These are phyloP conservation scores for Lippia alba DNA, from an alignment of 305 asterid genomes.

Conservation along the genomic window DNA sequence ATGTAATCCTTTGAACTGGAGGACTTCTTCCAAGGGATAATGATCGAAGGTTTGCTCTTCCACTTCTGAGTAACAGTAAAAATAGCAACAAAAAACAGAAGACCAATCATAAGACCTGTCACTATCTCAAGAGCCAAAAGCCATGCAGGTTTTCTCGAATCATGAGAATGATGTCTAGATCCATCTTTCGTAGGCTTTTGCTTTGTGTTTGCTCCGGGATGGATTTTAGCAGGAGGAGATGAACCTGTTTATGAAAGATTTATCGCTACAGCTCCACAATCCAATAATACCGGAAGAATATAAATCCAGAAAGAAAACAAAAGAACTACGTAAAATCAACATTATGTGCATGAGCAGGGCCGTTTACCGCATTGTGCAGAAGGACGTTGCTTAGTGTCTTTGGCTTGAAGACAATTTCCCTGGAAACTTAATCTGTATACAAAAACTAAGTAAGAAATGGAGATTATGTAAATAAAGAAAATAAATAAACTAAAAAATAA, in stretches of 20 bases:
- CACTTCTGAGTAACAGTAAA: conserved; percentile 66
- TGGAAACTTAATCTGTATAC: conserved; percentile 69
- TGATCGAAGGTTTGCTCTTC: conserved; percentile 68
- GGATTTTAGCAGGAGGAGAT: conserved; percentile 49
- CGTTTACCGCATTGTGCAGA: conserved; percentile 73
- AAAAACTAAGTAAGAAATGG: conserved; percentile 7
- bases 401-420: conserved; percentile 86
- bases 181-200: conserved; percentile 51
- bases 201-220: conserved; percentile 44
- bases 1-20: conserved; percentile 68
- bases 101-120: conserved; percentile 76
- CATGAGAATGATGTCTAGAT: conserved; percentile 49
- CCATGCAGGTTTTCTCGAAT: conserved; percentile 82
- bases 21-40: conserved; percentile 92
- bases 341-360: conserved; percentile 17
- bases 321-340: too few relatives aligned
- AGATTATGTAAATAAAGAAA: background rate
- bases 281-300: too few relatives aligned
- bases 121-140: conserved; percentile 76
- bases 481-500: conserved; percentile 24
- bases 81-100: conserved; percentile 65
- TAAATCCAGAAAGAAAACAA: too few relatives aligned
- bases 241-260: conserved; percentile 44
- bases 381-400: conserved; percentile 79
- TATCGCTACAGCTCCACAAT: conserved; percentile 3